Evolutionary conservation across 2,329 filamentous ascomycete genomes (phyloP), one percentile per base, ranked within the genome.

Genomic region (Trichocomaceae sp.): DNA sequence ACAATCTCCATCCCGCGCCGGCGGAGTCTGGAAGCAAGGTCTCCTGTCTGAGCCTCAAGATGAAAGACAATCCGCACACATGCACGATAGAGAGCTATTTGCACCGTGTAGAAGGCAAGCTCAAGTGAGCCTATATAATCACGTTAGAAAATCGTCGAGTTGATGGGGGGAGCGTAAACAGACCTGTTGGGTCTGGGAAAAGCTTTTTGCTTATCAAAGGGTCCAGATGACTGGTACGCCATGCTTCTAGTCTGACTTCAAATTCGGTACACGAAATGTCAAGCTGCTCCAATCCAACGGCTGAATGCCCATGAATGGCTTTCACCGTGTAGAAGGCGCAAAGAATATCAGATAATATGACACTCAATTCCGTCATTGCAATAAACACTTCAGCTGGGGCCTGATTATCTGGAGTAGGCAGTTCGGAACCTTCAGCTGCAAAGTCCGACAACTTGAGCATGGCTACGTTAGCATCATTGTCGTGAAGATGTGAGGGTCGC

Each of bases 41-140:
- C 42, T 46, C 2, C 42, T 22, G 42, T 46, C 42, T 46, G 42
- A 13, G 42, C 42, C 42, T 46, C 42, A 7, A 46, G 42, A 46
- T 46, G 42, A 46, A 23, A 46, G 42, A 46, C 19, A 46, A 46
- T 46, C 42, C 42, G 42, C 42, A 46, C 42, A 46, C 42, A 46
- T 46, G 42, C 42, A 20, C 42, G 42, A 46, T 46, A 46, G 42
- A 46, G 42, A 46, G 42, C 42, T 46, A 46, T 46, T 46, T 46
- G 42, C 19, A 46, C 42, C 19, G 42, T 7, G 42, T 46, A 46
- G 42, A 46, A 46, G 42, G 42, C 42, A 46, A 46, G 42, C 42
- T 46, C 42, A 46, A 46, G 42, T 22, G 42, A 46, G 17, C 42
- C 42, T 26, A 26, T 46, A 46, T 46, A 45, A 46, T 46, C 42